Evolutionary conservation across 257 asterid species (phyloP).

Genomic region (Solanum phureja): DNA sequence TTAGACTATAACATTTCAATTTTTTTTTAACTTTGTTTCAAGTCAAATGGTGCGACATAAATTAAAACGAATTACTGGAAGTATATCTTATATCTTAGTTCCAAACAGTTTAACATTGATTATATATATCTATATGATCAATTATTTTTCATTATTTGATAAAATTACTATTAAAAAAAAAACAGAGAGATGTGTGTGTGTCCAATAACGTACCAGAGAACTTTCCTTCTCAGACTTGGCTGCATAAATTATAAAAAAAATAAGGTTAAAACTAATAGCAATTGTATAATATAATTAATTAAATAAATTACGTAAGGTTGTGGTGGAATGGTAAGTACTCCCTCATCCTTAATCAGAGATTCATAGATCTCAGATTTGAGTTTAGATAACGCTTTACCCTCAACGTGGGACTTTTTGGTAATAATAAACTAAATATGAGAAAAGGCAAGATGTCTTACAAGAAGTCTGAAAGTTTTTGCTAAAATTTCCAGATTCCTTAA

Average conservation of each 20-base stretch:
- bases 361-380: accelerated
- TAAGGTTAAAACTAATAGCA: background rate
- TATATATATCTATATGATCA: background rate
- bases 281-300: background rate
- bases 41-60: background rate
- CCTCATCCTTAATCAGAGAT: background rate
- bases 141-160: background rate
- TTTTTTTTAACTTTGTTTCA: background rate
- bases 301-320: background rate
- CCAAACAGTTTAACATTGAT: background rate
- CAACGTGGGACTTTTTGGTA: background rate
- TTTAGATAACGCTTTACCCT: background rate
- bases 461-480: constrained; percentile 38
- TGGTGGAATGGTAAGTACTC: background rate
- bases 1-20: too few species aligned
- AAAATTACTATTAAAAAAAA: background rate
- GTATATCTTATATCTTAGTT: background rate
- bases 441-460: constrained; percentile 7
- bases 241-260: background rate
- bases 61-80: accelerated
- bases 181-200: background rate
- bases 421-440: background rate
- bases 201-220: constrained; percentile 12
- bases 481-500: constrained; percentile 45
- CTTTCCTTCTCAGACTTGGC: constrained; percentile 27